phyloP scores from a whole-genome alignment of 2,329 filamentous ascomycete genomes.

The Ophiostoma fasciatum region DNA sequence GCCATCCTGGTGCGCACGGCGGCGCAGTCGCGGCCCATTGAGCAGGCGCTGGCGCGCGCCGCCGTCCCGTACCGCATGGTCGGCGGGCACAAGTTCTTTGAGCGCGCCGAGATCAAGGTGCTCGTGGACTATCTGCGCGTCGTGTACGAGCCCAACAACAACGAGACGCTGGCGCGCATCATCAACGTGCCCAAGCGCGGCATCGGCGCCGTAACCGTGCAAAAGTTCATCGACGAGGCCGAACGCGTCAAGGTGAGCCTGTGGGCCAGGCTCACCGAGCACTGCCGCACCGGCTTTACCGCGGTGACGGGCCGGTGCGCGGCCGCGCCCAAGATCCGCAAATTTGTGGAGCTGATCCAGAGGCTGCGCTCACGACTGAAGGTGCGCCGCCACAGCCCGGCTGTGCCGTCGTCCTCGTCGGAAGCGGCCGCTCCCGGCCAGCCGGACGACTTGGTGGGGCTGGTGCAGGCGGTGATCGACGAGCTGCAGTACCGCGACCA shows the following conservation, averaged over 20 bases:
- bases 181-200: slow-evolving; percentile 74
- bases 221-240: slow-evolving; percentile 60
- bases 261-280: slow-evolving; percentile 54
- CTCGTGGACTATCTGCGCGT: slow-evolving; percentile 79
- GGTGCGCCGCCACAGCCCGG: too few relatives aligned
- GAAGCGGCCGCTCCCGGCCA: background rate
- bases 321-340: background rate
- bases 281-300: slow-evolving; percentile 33
- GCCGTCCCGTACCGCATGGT: slow-evolving; percentile 89
- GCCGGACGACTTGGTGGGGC: slow-evolving; percentile 23
- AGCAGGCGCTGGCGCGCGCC: slow-evolving; percentile 62
- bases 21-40: slow-evolving; percentile 69
- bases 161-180: slow-evolving; percentile 69
- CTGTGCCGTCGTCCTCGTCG: too few relatives aligned
- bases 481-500: slow-evolving; percentile 62
- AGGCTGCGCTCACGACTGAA: too few relatives aligned
- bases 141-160: slow-evolving; percentile 71
- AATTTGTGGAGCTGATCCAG: slow-evolving; percentile 1
- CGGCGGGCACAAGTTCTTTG: slow-evolving; percentile 80
- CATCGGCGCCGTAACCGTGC: slow-evolving; percentile 67
- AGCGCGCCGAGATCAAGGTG: slow-evolving; percentile 76
- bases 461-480: slow-evolving; percentile 39
- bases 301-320: slow-evolving; percentile 32
- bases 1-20: slow-evolving; percentile 81
- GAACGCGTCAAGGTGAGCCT: slow-evolving; percentile 53